These are phyloP conservation scores for Musa beccarii DNA, from an alignment of 176 grass and related monocot genomes.

Conservation along the genomic window DNA sequence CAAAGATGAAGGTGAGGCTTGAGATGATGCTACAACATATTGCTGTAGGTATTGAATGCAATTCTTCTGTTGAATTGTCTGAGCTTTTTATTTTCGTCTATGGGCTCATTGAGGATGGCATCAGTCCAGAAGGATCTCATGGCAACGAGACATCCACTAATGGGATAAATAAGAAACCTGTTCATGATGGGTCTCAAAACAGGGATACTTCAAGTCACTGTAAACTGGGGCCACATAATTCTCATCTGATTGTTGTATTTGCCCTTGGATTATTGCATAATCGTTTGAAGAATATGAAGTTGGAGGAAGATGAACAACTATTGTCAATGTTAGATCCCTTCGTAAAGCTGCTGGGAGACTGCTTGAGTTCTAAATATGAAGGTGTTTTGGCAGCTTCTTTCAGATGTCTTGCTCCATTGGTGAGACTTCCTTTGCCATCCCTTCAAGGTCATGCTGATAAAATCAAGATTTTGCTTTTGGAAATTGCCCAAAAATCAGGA, in stretches of 20 bases:
- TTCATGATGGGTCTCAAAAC: slow-evolving; percentile 13
- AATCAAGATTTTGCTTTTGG: slow-evolving; percentile 73
- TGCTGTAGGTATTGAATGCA: slow-evolving; percentile 72
- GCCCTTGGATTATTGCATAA: slow-evolving; percentile 61
- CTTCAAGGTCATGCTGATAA: slow-evolving; percentile 48
- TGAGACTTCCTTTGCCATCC: slow-evolving; percentile 75
- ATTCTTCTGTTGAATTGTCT: slow-evolving; percentile 58
- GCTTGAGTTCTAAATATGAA: slow-evolving; percentile 78
- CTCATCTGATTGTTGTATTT: slow-evolving; percentile 64
- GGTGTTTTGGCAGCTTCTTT: slow-evolving; percentile 66
- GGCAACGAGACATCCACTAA: slow-evolving; percentile 27
- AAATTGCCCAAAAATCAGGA: slow-evolving; percentile 68
- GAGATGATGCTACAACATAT: slow-evolving; percentile 74
- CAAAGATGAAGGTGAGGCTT: slow-evolving; percentile 58
- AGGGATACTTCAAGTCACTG: slow-evolving; percentile 19
- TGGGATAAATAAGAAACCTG: slow-evolving; percentile 23
- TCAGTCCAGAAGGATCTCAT: slow-evolving; percentile 26
- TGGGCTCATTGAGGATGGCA: slow-evolving; percentile 62
- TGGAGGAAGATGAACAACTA: slow-evolving; percentile 49
- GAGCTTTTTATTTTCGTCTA: slow-evolving; percentile 72
- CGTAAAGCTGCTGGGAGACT: slow-evolving; percentile 55
- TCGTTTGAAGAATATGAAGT: slow-evolving; percentile 72
- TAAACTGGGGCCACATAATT: slow-evolving; percentile 37
- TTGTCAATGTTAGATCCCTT: slow-evolving; percentile 85
- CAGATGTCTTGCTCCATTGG: slow-evolving; percentile 66